Conservation (phyloP, 2,329 filamentous ascomycete genomes). For the Alternaria ethzedia region DNA sequence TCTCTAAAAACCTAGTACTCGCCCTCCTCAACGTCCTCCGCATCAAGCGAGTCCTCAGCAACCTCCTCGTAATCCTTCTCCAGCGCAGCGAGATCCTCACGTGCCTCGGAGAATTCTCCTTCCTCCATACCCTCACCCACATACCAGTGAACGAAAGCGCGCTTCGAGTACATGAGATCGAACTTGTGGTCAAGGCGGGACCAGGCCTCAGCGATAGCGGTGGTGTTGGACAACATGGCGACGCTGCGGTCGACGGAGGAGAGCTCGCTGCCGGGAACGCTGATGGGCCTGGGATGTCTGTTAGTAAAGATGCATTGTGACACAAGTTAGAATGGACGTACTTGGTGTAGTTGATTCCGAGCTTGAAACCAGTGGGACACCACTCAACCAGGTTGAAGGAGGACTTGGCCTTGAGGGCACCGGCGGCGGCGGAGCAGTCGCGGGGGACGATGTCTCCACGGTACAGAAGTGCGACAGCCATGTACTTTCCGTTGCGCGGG, state of each 20-base stretch:
- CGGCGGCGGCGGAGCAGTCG: conserved; percentile 71
- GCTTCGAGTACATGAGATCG: conserved; percentile 80
- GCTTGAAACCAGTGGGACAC: conserved; percentile 78
- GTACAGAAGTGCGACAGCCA: conserved; percentile 75
- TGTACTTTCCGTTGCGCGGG: conserved; percentile 77
- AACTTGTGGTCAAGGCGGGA: conserved; percentile 76
- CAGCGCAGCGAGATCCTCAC: conserved; percentile 82
- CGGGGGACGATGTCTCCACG: conserved; percentile 74
- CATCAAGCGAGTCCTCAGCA: conserved; percentile 69
- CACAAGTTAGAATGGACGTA: conserved; percentile 16
- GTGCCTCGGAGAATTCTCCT: conserved; percentile 86
- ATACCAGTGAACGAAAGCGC: conserved; percentile 78
- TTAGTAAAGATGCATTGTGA: neutral
- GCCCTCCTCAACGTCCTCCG: conserved; percentile 63
- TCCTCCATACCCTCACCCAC: conserved; percentile 93
- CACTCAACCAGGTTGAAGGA: conserved; percentile 78
- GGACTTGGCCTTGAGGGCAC: conserved; percentile 71
- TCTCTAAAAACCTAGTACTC: conserved; percentile 44
- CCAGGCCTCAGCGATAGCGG: conserved; percentile 76
- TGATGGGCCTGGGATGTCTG: conserved; percentile 75
- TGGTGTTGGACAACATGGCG: conserved; percentile 78
- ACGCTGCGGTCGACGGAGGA: conserved; percentile 98
- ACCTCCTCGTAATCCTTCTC: conserved; percentile 91
- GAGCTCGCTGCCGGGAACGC: conserved; percentile 94
- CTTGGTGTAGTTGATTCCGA: conserved; percentile 75